Percentiles rank a stretch among this genome's conserved stretches.
These are phyloP conservation scores for Delphinella strobiligena DNA, from an alignment of 2,329 filamentous ascomycete genomes.

Conservation along the genomic window DNA sequence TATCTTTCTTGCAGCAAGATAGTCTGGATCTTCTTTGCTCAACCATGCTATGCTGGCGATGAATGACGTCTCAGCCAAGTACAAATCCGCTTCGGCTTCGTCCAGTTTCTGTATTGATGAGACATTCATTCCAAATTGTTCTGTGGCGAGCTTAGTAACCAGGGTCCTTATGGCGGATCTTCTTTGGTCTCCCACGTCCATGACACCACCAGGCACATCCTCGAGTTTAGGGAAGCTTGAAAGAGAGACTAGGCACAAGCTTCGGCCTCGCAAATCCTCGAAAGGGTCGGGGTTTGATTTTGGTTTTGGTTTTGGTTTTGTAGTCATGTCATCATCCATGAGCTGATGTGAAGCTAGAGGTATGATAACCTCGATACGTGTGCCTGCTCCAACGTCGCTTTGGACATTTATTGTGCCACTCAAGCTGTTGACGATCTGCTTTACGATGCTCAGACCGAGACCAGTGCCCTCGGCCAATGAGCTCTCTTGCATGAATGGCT, in stretches of 20 bases:
- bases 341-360: not conserved
- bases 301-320: not conserved
- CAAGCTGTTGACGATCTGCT: conserved; percentile 17
- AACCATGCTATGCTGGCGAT: not conserved
- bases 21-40: not conserved
- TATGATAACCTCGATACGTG: conserved; percentile 4
- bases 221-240: not conserved
- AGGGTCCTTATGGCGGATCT: not conserved
- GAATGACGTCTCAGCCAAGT: not conserved
- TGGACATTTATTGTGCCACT: conserved; percentile 12
- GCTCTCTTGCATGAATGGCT: conserved; percentile 23
- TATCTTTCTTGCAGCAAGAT: too few relatives aligned
- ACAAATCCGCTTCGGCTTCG: not conserved
- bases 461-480: conserved; percentile 21
- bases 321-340: not conserved
- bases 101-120: not conserved
- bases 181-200: not conserved
- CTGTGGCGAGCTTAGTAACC: not conserved
- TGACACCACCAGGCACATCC: not conserved
- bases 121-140: not conserved
- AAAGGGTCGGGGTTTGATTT: not conserved
- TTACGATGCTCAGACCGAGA: conserved; percentile 22
- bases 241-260: too few relatives aligned
- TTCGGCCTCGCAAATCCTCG: too few relatives aligned
- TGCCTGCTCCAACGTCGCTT: conserved; percentile 1